phyloP scores from a whole-genome alignment of 177 flowering plant species.

The Vitis hybrid region DNA sequence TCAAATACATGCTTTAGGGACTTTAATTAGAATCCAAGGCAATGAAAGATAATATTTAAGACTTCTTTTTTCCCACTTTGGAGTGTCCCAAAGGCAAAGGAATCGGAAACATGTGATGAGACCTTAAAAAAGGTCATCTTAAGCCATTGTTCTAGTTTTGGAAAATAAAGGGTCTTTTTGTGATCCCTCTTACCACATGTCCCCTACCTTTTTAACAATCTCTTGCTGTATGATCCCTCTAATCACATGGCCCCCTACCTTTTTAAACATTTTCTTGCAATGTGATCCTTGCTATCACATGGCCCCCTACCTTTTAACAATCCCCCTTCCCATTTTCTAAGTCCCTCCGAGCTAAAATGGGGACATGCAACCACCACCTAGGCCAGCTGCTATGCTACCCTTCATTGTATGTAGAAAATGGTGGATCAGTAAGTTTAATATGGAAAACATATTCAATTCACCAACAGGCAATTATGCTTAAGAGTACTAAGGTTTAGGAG shows the following conservation, averaged over 20 bases:
- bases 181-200: constrained; percentile 5
- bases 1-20: background rate
- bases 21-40: constrained; percentile 58
- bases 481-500: too few relatives aligned
- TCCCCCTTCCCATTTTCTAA: background rate
- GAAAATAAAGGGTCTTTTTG: constrained; percentile 32
- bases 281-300: constrained; percentile 17
- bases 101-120: constrained; percentile 30
- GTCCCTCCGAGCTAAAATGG: background rate
- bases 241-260: constrained; percentile 37
- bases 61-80: constrained; percentile 21
- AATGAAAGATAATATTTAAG: constrained; percentile 20
- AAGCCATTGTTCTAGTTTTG: constrained; percentile 17
- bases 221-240: constrained; percentile 2
- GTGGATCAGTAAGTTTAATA: too few relatives aligned
- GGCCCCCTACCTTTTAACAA: constrained; percentile 16
- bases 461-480: too few relatives aligned
- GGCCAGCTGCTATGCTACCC: too few relatives aligned
- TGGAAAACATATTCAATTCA: too few relatives aligned
- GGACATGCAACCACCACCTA: background rate
- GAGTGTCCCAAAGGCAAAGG: constrained; percentile 35
- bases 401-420: too few relatives aligned
- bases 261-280: background rate
- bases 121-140: constrained; percentile 19
- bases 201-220: constrained; percentile 7